Evolutionary conservation across 768 basidiomycete genomes (phyloP).

Genomic region (Kwoniella dejecticola): DNA sequence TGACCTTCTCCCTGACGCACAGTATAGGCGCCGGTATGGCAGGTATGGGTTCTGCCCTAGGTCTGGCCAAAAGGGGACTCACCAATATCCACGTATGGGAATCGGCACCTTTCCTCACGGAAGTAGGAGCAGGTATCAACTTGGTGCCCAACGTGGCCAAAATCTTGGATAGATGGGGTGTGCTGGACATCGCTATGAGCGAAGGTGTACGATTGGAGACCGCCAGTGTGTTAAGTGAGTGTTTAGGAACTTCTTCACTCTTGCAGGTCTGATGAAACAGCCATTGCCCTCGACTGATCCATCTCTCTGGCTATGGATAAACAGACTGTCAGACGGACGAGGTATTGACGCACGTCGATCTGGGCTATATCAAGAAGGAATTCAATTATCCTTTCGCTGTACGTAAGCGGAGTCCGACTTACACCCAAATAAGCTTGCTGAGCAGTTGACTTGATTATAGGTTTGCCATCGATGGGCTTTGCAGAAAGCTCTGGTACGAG

Average conservation of each 20-base stretch:
- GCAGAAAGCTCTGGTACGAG: slow-evolving; percentile 51
- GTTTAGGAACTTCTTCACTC: no score
- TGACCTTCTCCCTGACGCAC: neutral
- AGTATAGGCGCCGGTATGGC: slow-evolving; percentile 23
- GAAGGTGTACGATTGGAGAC: slow-evolving; percentile 51
- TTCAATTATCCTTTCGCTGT: slow-evolving; percentile 53
- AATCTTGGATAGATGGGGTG: slow-evolving; percentile 49
- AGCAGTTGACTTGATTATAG: neutral
- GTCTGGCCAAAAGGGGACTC: slow-evolving; percentile 52
- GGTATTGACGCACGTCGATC: slow-evolving; percentile 51
- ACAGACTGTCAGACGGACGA: slow-evolving; percentile 50
- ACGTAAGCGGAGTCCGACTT: neutral
- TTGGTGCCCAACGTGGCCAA: slow-evolving; percentile 56
- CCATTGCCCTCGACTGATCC: neutral
- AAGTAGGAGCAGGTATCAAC: slow-evolving; percentile 58
- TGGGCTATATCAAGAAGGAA: slow-evolving; percentile 47
- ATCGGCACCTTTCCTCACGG: slow-evolving; percentile 47
- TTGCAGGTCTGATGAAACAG: no score
- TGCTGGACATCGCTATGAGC: slow-evolving; percentile 44
- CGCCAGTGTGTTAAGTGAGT: slow-evolving; percentile 46
- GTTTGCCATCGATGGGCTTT: slow-evolving; percentile 56
- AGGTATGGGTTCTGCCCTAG: slow-evolving; percentile 52
- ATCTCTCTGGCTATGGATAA: neutral
- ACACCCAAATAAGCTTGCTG: neutral
- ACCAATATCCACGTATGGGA: slow-evolving; percentile 53